Evolutionary conservation across 169 alveolate species (phyloP), one percentile per base, ranked within the genome.

Genomic region (Cryptosporidium tyzzeri): DNA sequence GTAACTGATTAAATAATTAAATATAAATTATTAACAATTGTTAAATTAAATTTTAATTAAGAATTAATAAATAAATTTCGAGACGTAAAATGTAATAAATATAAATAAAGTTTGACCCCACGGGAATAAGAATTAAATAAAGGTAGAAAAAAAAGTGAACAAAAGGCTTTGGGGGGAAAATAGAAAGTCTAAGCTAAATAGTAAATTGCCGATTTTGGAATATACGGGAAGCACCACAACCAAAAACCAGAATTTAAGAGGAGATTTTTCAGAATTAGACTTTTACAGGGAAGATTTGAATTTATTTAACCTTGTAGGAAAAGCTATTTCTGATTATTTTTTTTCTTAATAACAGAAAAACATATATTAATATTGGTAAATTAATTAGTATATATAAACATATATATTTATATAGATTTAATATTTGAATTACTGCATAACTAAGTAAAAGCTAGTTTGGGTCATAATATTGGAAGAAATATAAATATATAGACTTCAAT

Each of bases 81-180:
- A 55, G 67, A 55, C 67, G 67, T 55, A 55, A 55, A 55, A 26
- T 55, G 67, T 55, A 55, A 55, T 55, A 12, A 3, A 45, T 45
- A 10, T 45, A 48, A 48, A 48, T 14, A 48, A 14, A 48, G 7
- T 48, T 48, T 55, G 37, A 55, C 67, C 67, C 67, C 67, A 55
- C 67, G 67, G 35, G 14, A 26, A 55, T 26, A 23, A 8, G 67
- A 55, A 9, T 55, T 55, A 55, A 23, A 23, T 55, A 14, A 14
- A 16, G 18, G 39, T 21, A 16, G 14, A 23, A 9, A 21, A 55
- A 31, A 7, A 23, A 55, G 67, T 6, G 35, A 55, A 55, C 7
- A 55, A 9, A 7, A 53, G 26, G 1, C 67, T 55, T 26, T 4
- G 12, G 67, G 35, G 67, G 35, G 9, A 37, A 26, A 55, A 26